Percentiles rank a stretch among this genome's conserved stretches.
These are phyloP conservation scores for Leishmania aethiopica DNA, from an alignment of 208 protist genomes.

Conservation along the genomic window DNA sequence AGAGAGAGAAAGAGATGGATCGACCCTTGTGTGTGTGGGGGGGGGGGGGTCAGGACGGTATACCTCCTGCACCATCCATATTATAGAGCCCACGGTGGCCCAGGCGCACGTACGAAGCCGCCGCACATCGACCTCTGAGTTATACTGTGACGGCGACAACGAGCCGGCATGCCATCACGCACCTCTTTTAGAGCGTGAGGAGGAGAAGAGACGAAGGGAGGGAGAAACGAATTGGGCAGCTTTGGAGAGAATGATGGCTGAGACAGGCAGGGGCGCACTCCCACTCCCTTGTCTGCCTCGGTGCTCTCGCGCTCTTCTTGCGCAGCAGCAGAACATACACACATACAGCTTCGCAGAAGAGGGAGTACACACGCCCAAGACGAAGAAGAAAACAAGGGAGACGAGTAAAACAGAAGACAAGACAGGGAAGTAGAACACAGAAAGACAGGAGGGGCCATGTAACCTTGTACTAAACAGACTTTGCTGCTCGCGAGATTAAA, in stretches of 20 bases:
- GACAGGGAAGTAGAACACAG: no score
- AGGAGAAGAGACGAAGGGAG: neutral
- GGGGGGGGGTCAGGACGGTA: neutral
- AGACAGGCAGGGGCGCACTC: neutral
- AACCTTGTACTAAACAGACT: no score
- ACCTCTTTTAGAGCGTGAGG: neutral
- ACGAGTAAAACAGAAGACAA: no score
- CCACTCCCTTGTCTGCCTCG: neutral
- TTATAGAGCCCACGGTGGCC: constrained; percentile 2
- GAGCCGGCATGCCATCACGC: neutral
- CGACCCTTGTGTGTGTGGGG: neutral
- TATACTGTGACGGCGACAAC: neutral
- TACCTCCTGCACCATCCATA: neutral
- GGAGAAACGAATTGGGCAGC: neutral
- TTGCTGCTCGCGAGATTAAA: no score
- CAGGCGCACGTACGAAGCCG: neutral
- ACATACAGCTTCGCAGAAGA: neutral
- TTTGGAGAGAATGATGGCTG: neutral
- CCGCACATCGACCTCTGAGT: neutral
- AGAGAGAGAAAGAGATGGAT: neutral
- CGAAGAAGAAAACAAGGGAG: no score
- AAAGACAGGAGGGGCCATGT: no score
- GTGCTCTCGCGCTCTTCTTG: neutral
- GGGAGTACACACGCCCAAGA: no score
- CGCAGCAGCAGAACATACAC: neutral